These are phyloP conservation scores for Aphanomyces cochlioides DNA, from an alignment of 352 stramenopile genomes.

Conservation along the genomic window DNA sequence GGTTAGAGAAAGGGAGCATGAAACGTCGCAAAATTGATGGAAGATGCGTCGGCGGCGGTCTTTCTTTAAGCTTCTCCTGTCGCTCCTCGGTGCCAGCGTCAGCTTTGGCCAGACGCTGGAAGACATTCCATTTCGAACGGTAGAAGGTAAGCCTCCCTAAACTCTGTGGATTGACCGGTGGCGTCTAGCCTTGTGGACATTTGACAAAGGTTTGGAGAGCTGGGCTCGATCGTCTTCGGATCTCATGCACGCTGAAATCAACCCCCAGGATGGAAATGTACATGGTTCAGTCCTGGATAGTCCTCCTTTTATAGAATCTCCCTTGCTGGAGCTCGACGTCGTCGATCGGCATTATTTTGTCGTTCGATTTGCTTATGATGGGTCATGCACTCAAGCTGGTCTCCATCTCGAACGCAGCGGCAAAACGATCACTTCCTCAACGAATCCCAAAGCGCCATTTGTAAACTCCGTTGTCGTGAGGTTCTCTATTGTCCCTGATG, in stretches of 20 bases:
- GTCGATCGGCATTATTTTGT: constrained; percentile 27
- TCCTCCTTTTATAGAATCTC: constrained; percentile 19
- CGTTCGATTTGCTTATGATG: constrained; percentile 23
- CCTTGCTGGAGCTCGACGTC: constrained; percentile 12
- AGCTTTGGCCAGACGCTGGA: neutral
- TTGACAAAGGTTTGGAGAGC: constrained; percentile 13
- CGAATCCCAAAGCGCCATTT: constrained; percentile 23
- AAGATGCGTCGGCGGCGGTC: neutral
- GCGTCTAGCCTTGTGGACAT: constrained; percentile 14
- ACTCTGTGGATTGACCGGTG: neutral
- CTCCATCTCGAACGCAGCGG: constrained; percentile 13
- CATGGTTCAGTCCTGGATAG: constrained; percentile 13
- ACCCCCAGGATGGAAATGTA: constrained; percentile 12
- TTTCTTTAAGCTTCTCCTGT: neutral
- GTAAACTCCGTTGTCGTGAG: neutral
- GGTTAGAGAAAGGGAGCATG: neutral
- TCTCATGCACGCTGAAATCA: constrained; percentile 23
- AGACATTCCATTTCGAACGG: constrained; percentile 23
- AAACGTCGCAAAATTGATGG: neutral
- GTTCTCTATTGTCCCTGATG: constrained; percentile 11
- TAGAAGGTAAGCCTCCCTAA: constrained; percentile 13
- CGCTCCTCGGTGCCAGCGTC: neutral
- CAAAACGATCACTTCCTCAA: neutral
- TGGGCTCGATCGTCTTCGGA: constrained; percentile 20
- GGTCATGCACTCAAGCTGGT: neutral